Percentiles rank a stretch among this genome's conserved stretches.
phyloP scores from a whole-genome alignment of 2,329 filamentous ascomycete genomes.

The Acephala macrosclerotiorum region DNA sequence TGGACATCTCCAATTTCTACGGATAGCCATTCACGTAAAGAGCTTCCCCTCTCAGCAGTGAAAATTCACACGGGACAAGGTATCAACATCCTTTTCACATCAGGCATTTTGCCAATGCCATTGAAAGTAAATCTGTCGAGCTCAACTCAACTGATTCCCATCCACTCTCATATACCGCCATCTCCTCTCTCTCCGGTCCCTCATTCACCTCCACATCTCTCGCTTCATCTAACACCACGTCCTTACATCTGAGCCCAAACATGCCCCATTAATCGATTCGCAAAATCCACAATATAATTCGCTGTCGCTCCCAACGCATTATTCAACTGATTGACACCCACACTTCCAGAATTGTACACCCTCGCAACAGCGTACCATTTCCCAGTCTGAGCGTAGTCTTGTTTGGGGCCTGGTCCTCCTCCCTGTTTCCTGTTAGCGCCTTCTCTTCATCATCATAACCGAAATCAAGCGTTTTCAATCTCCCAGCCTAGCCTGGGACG shows the following conservation, averaged over 20 bases:
- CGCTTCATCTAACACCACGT: not conserved
- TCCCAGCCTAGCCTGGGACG: too few species aligned
- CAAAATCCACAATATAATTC: constrained; percentile 42
- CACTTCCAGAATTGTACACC: constrained; percentile 42
- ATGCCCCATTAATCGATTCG: constrained; percentile 37
- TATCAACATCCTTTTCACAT: too few species aligned
- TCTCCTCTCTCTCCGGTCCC: not conserved
- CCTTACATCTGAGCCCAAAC: constrained; percentile 25
- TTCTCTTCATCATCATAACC: too few species aligned
- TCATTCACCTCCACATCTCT: not conserved
- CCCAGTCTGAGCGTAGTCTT: constrained; percentile 32
- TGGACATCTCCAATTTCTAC: too few species aligned
- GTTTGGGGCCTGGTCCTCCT: constrained; percentile 34
- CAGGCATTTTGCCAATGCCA: too few species aligned
- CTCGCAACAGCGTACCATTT: constrained; percentile 40
- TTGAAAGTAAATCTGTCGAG: too few species aligned
- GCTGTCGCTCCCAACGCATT: constrained; percentile 38
- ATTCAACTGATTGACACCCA: constrained; percentile 38
- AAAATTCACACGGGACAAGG: too few species aligned
- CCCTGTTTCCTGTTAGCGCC: not conserved
- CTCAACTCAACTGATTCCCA: too few species aligned
- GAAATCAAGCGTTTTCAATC: too few species aligned
- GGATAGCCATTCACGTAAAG: too few species aligned
- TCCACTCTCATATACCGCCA: too few species aligned
- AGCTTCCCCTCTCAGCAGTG: too few species aligned